A percentile compares a stretch with the other conserved stretches of the same genome.
Evolutionary conservation across 2,329 filamentous ascomycete species (phyloP).

Genomic region (Drechslera avenae): DNA sequence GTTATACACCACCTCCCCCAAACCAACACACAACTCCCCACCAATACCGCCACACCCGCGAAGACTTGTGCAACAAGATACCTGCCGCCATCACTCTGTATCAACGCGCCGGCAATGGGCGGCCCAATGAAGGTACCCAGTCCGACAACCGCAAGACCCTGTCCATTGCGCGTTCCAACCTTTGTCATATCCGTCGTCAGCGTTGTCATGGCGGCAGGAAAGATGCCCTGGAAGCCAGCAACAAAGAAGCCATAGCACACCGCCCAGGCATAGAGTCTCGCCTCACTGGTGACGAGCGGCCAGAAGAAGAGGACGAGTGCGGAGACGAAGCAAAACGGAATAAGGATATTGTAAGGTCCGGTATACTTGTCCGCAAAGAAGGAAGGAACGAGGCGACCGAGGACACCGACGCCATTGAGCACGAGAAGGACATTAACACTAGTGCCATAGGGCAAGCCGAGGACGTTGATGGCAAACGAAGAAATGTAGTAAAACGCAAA

Average conservation of each 20-base stretch:
- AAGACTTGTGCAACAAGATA: slow-evolving; percentile 55
- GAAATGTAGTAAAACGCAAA: slow-evolving; percentile 56
- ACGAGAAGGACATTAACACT: slow-evolving; percentile 63
- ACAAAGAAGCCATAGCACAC: slow-evolving; percentile 53
- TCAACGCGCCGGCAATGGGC: slow-evolving; percentile 54
- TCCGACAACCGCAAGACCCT: slow-evolving; percentile 55
- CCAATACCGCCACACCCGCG: slow-evolving; percentile 36
- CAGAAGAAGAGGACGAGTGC: slow-evolving; percentile 61
- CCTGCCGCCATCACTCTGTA: slow-evolving; percentile 47
- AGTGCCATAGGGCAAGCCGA: slow-evolving; percentile 56
- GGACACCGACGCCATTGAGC: slow-evolving; percentile 62
- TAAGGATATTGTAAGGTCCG: slow-evolving; percentile 62
- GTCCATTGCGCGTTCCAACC: slow-evolving; percentile 54
- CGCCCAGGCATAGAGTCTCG: slow-evolving; percentile 52
- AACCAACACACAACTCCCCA: slow-evolving; percentile 38
- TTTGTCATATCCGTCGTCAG: slow-evolving; percentile 56
- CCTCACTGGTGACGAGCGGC: slow-evolving; percentile 55
- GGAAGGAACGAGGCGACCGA: slow-evolving; percentile 60
- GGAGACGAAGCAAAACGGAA: slow-evolving; percentile 56
- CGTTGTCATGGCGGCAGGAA: slow-evolving; percentile 50
- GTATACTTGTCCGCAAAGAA: slow-evolving; percentile 59
- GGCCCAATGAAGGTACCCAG: slow-evolving; percentile 54
- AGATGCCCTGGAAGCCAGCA: slow-evolving; percentile 54
- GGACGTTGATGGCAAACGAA: slow-evolving; percentile 47
- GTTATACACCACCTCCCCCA: slow-evolving; percentile 38